Percentiles rank a stretch among this genome's conserved stretches.
These are phyloP conservation scores for Fusarium sp. DNA, from an alignment of 2,329 filamentous ascomycete species.

Conservation along the genomic window DNA sequence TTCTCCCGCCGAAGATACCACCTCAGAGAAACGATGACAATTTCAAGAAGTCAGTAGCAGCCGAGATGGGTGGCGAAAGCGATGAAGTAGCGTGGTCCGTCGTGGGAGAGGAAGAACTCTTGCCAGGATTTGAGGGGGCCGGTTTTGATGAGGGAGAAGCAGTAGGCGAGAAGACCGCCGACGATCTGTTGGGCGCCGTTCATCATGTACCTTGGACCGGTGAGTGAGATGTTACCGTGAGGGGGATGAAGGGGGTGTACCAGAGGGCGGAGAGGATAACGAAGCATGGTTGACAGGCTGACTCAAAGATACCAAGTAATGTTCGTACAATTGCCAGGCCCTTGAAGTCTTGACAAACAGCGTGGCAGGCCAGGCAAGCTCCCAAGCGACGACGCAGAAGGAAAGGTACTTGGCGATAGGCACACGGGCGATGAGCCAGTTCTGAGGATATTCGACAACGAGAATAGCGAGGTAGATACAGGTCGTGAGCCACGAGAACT, in stretches of 20 bases:
- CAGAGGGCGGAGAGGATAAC: conserved; percentile 74
- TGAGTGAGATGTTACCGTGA: rapidly evolving
- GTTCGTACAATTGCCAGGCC: conserved; percentile 69
- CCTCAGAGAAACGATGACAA: conserved; percentile 66
- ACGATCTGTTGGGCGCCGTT: conserved; percentile 79
- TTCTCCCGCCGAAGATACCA: conserved; percentile 68
- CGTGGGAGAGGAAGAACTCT: conserved; percentile 22
- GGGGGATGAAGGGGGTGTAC: conserved; percentile 61
- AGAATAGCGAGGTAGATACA: conserved; percentile 79
- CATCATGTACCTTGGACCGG: conserved; percentile 65
- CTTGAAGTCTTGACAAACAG: conserved; percentile 68
- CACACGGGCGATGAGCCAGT: conserved; percentile 65
- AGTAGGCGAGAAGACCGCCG: conserved; percentile 75
- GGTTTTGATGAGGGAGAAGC: conserved; percentile 62
- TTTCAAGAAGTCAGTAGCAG: conserved; percentile 70
- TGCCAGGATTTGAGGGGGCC: conserved; percentile 71
- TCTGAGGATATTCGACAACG: conserved; percentile 77
- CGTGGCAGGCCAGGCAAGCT: conserved; percentile 65
- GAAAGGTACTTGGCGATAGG: conserved; percentile 74
- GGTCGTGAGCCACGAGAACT: conserved; percentile 70
- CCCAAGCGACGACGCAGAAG: conserved; percentile 71
- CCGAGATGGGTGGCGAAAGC: conserved; percentile 76
- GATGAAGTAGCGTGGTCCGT: conserved; percentile 69
- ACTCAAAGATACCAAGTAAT: conserved; percentile 76
- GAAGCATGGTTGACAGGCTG: conserved; percentile 74